Evolutionary conservation across 73 alveolate species (phyloP), one percentile per base, ranked within the genome.

Genomic region (Paramecium primaurelia): DNA sequence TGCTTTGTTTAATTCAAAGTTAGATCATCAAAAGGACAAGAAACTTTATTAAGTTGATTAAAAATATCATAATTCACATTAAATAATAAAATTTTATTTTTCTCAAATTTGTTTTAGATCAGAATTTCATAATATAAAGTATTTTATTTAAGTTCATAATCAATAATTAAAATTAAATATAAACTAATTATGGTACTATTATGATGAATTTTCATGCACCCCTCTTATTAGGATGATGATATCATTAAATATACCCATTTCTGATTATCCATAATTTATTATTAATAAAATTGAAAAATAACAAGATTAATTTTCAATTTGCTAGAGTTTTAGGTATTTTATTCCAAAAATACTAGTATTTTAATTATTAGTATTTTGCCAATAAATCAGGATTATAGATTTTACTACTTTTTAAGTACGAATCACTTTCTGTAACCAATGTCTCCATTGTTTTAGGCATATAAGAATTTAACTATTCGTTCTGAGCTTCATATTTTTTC

Each of bases 191-290:
- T 54, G 69, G 69, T 54, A 54, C 69, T 54, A 20, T 49, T n/a
- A 64, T 64, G 45, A 64, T 64, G 84, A 64, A 64, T 64, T 14
- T 64, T 64, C 84, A 64, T 64, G 84, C 84, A 64, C 84, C 84
- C 84, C 84, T 64, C 84, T 64, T 64, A 64, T 64, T 28, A 64
- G 20, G 84, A 34, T 64, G 84, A 64, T 64, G 45, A 64, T 64
- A 64, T 32, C 20, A 64, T 34, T 32, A 64, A 32, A 64, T 64
- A 64, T 34, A 28, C 84, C 20, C 42, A 64, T 12, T 3, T 64
- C 84, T 64, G 84, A 64, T 64, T 64, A 64, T 54, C 69, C 32
- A 54, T 54, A 12, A 54, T 54, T 16, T 54, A 54, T 54, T 16
- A 54, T 18, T n/a, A 0, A 18, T 64, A 2, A 28, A 32, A 40